phyloP scores from a whole-genome alignment of 2,329 filamentous ascomycete genomes.

The Eutypella sp. region DNA sequence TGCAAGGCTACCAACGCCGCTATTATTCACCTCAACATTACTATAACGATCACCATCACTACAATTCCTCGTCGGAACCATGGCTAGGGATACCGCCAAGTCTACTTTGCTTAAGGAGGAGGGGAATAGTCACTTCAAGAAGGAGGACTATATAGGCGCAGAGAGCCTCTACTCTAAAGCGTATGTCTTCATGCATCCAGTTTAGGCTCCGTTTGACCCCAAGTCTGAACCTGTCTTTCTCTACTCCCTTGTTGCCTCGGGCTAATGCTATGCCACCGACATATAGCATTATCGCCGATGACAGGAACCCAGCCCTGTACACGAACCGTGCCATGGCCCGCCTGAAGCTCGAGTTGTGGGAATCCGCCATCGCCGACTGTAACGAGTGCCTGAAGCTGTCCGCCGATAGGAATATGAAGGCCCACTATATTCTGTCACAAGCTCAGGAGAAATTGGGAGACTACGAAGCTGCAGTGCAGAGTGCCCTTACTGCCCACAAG shows the following conservation, averaged over 20 bases:
- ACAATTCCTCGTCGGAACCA: slow-evolving; percentile 6
- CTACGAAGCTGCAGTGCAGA: slow-evolving; percentile 66
- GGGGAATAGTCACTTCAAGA: slow-evolving; percentile 62
- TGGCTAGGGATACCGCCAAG: slow-evolving; percentile 22
- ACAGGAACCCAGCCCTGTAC: slow-evolving; percentile 73
- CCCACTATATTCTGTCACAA: slow-evolving; percentile 76
- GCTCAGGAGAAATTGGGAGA: slow-evolving; percentile 72
- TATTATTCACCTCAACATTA: too few species aligned
- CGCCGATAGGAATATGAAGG: slow-evolving; percentile 64
- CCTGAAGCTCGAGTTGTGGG: slow-evolving; percentile 68
- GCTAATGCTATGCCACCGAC: not conserved
- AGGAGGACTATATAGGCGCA: slow-evolving; percentile 59
- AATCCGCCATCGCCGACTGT: slow-evolving; percentile 73
- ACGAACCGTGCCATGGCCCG: slow-evolving; percentile 86
- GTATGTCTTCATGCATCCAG: slow-evolving; percentile 33
- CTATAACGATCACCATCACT: too few species aligned
- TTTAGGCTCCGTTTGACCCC: too few species aligned
- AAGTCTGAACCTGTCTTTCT: too few species aligned
- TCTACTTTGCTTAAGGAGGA: slow-evolving; percentile 46
- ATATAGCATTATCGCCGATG: slow-evolving; percentile 68
- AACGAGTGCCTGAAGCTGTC: slow-evolving; percentile 66
- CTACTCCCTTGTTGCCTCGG: too few species aligned
- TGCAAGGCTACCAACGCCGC: too few species aligned
- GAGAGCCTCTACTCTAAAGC: slow-evolving; percentile 70
- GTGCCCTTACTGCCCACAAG: slow-evolving; percentile 68